Base-by-base conservation (phyloP, 1,284 basidiomycete species). In the Leccinum variabile region DNA sequence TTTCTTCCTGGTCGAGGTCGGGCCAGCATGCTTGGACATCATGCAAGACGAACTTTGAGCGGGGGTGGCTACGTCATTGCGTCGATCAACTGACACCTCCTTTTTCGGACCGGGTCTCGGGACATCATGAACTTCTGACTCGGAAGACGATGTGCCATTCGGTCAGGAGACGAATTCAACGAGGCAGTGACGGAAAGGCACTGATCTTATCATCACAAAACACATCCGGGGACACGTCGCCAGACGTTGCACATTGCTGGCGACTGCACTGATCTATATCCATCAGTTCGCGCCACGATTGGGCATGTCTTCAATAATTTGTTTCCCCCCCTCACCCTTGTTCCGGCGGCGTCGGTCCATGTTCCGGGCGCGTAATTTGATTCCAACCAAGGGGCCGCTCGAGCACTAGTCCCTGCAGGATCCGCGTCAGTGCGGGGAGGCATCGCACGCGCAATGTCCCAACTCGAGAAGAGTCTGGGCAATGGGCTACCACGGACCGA, bases 11-110 rank as follows among this genome's bases (percentile, higher is more conserved):
- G 63, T 64, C 13, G 62, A 59, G 46, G 18, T 53, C 9, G 61
- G 52, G 16, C 64, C 13, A 16, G 22, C 28, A 50, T 72, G 70
- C 59, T 73, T 75, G 22, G 72, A 69, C 72, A 73, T 73, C 37
- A 37, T 41, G 63, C 41, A n/a, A 54, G 56, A 60, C 55, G 44
- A 57, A 50, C 46, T 55, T 59, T 64, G 64, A 62, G 62, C 68
- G 70, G 56, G 41, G 57, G 57, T 35, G 57, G 57, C 55, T 74
- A 71, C 70, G 70, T 71, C 70, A 71, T 66, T 16, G 54, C 63
- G 70, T 74, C 70, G 70, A 71, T 71, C 70, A 68, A 52, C 63
- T 11, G 35, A 39, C n/a, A 5, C 25, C 49, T 37, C 69, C 72
- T 64, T 71, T 70, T 72, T 63, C 33, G 69, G 71, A 59, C 13